A percentile compares a stretch with the other conserved stretches of the same genome.
Evolutionary conservation across 202 grass and related monocot genomes (phyloP).

Genomic region (Hordeum pubiflorum): DNA sequence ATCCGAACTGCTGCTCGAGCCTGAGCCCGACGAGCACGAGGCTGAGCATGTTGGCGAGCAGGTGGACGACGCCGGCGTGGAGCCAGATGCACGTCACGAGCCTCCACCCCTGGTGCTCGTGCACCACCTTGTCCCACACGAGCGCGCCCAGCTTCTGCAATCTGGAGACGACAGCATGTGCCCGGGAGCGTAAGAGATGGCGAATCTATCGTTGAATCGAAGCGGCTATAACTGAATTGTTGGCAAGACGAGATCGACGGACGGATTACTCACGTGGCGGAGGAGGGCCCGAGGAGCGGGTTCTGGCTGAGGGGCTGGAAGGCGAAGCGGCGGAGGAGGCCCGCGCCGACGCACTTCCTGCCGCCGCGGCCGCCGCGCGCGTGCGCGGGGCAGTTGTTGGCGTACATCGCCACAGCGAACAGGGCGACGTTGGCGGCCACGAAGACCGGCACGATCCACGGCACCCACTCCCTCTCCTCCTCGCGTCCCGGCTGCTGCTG

Average conservation of each 20-base stretch:
- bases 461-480: constrained; percentile 60
- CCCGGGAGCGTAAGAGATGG: neutral
- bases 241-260: neutral
- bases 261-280: constrained; percentile 45
- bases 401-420: constrained; percentile 76
- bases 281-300: constrained; percentile 74
- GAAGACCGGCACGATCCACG: constrained; percentile 65
- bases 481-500: neutral
- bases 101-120: constrained; percentile 61
- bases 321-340: constrained; percentile 53
- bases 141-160: constrained; percentile 77
- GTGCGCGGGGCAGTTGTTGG: constrained; percentile 83
- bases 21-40: constrained; percentile 71
- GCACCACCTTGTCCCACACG: constrained; percentile 58
- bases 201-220: neutral
- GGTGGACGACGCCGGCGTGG: constrained; percentile 77
- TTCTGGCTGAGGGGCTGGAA: constrained; percentile 82
- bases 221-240: no score
- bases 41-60: constrained; percentile 86
- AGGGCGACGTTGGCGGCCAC: constrained; percentile 62
- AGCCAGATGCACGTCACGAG: constrained; percentile 83
- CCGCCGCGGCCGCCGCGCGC: neutral
- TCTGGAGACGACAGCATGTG: constrained; percentile 11
- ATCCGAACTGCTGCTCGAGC: constrained; percentile 89
- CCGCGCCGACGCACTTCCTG: constrained; percentile 46